These are phyloP conservation scores for Elaphomyces granulatus DNA, from an alignment of 495 filamentous ascomycete species.

Conservation along the genomic window DNA sequence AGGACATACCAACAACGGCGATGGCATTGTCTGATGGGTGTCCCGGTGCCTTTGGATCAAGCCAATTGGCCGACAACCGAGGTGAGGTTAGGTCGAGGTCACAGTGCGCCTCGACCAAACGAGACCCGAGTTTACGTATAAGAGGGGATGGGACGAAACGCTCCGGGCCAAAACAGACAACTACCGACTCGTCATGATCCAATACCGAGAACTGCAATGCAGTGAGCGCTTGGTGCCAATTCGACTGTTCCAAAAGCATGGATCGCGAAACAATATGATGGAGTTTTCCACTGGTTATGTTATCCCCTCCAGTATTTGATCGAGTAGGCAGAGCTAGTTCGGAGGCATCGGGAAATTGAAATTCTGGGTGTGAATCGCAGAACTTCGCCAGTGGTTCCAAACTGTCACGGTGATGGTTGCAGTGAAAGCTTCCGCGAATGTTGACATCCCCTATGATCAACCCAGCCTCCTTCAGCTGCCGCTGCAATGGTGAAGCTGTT, in stretches of 20 bases:
- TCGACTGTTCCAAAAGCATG: conserved; percentile 26
- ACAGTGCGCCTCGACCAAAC: not conserved
- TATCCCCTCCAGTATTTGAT: conserved; percentile 15
- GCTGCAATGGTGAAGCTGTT: conserved; percentile 11
- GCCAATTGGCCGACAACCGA: not conserved
- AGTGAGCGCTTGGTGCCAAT: conserved; percentile 28
- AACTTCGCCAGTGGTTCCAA: conserved; percentile 8
- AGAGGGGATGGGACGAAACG: conserved; percentile 27
- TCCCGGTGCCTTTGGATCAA: not conserved
- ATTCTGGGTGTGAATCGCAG: conserved; percentile 11
- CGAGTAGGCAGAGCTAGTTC: conserved; percentile 16
- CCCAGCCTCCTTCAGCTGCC: conserved; percentile 22
- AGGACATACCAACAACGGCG: conserved; percentile 39
- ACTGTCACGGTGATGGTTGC: conserved; percentile 7
- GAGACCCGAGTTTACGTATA: conserved; percentile 10
- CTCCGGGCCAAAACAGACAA: conserved; percentile 30
- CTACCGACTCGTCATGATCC: conserved; percentile 5
- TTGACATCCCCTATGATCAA: conserved; percentile 20
- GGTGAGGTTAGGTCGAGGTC: not conserved
- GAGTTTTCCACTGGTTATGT: conserved; percentile 11
- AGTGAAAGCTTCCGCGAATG: conserved; percentile 25
- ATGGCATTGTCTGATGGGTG: conserved; percentile 21
- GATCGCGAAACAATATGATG: conserved; percentile 21
- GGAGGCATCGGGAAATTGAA: conserved; percentile 27
- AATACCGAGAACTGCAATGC: conserved; percentile 6